phyloP scores from a whole-genome alignment of 257 asterid species.

The Misopates orontium region DNA sequence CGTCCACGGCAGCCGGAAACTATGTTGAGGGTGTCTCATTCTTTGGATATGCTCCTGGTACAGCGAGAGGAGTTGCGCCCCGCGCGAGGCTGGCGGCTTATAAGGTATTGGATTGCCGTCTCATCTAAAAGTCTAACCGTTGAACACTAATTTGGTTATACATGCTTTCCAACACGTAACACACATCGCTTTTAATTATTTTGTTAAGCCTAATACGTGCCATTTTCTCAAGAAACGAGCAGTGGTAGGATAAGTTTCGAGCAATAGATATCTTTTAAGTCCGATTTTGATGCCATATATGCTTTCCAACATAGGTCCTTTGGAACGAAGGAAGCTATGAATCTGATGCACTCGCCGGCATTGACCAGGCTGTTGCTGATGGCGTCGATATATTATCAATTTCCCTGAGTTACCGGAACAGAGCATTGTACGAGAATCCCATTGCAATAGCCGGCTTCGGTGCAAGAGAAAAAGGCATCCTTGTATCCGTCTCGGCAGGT shows the following conservation, averaged over 20 bases:
- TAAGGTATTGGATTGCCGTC: conserved; percentile 21
- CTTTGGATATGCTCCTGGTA: conserved; percentile 53
- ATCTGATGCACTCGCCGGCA: conserved; percentile 58
- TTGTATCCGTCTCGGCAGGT: conserved; percentile 68
- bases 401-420: conserved; percentile 38
- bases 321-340: conserved; percentile 49
- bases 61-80: conserved; percentile 52
- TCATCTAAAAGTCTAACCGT: no score
- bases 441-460: conserved; percentile 61
- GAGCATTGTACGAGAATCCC: conserved; percentile 48
- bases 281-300: no score
- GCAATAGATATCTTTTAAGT: no score
- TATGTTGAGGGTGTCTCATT: conserved; percentile 41
- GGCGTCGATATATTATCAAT: conserved; percentile 57
- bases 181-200: no score
- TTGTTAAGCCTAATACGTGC: no score
- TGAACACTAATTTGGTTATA: no score
- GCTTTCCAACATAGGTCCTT: conserved; percentile 21
- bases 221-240: no score
- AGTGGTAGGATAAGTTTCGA: no score
- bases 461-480: conserved; percentile 59
- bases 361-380: conserved; percentile 64
- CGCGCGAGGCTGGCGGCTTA: conserved; percentile 53
- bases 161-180: no score
- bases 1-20: conserved; percentile 54